These are phyloP conservation scores for Kwoniella botswanensis DNA, from an alignment of 768 basidiomycete genomes.

Conservation along the genomic window DNA sequence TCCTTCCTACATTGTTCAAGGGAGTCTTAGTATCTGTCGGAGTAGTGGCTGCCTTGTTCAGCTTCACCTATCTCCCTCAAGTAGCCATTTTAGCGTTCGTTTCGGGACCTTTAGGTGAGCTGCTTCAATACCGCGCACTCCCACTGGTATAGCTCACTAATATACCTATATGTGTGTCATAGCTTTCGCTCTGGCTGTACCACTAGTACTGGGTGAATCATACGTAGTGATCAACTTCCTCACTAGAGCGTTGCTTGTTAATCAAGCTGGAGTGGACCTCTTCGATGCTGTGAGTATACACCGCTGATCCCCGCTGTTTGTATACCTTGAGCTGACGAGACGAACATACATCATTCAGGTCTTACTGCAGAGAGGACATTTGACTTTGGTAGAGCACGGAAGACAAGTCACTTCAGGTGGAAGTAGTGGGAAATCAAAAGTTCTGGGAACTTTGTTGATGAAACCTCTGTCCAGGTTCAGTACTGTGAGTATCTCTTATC, in stretches of 20 bases:
- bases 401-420: constrained; percentile 55
- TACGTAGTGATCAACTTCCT: constrained; percentile 61
- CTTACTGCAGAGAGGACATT: constrained; percentile 61
- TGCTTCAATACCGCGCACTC: not conserved
- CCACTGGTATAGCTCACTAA: not conserved
- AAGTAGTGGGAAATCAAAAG: constrained; percentile 58
- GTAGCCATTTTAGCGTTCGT: constrained; percentile 69
- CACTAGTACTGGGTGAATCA: constrained; percentile 61
- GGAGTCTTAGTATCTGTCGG: constrained; percentile 45
- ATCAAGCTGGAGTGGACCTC: constrained; percentile 61
- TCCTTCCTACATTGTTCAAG: constrained; percentile 53
- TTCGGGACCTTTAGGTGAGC: constrained; percentile 67
- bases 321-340: not conserved
- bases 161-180: not conserved
- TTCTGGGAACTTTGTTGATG: constrained; percentile 63
- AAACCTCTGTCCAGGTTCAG: constrained; percentile 59
- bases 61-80: constrained; percentile 67
- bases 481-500: constrained; percentile 28
- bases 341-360: constrained; percentile 29
- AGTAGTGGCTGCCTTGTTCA: constrained; percentile 60
- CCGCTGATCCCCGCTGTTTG: not conserved
- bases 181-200: constrained; percentile 65
- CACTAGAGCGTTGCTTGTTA: constrained; percentile 63
- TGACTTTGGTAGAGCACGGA: constrained; percentile 60
- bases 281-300: constrained; percentile 61